Conservation (phyloP, 306 rosid species). For the Fagus sylvatica region DNA sequence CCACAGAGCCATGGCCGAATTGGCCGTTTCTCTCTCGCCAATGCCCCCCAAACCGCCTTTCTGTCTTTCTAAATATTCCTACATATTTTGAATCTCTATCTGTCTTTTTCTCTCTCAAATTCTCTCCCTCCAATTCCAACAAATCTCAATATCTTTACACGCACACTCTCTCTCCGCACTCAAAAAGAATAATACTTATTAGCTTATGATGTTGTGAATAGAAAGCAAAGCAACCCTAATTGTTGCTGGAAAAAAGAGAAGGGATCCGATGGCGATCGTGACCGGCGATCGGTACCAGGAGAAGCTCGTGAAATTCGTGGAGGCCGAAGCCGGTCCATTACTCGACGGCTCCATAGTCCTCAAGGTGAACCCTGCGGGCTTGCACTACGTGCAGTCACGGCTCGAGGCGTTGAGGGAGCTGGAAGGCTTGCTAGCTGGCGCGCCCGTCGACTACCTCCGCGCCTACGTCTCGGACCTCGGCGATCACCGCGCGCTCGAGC, state of each 20-base stretch:
- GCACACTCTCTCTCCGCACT: too few relatives aligned
- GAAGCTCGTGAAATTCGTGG: constrained; percentile 82
- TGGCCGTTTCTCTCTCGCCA: constrained; percentile 51
- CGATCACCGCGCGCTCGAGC: constrained; percentile 97
- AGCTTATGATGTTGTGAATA: too few relatives aligned
- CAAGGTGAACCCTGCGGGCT: constrained; percentile 88
- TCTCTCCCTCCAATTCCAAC: too few relatives aligned
- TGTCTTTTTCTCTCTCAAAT: background rate
- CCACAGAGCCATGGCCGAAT: constrained; percentile 49
- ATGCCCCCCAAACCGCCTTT: constrained; percentile 41
- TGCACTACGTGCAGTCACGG: constrained; percentile 88
- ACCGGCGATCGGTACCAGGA: constrained; percentile 98
- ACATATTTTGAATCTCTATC: background rate
- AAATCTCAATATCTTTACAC: too few relatives aligned
- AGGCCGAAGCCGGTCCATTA: constrained; percentile 63
- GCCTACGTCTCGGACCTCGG: constrained; percentile 97
- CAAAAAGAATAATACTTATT: too few relatives aligned
- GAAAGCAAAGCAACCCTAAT: constrained; percentile 35
- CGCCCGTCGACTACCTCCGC: constrained; percentile 91
- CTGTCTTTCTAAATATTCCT: constrained; percentile 5
- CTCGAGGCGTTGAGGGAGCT: constrained; percentile 85
- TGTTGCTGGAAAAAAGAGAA: background rate
- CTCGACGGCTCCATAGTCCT: constrained; percentile 76
- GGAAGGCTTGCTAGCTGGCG: constrained; percentile 77
- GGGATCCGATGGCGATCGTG: constrained; percentile 64